These are phyloP conservation scores for Pythium dissimile DNA, from an alignment of 352 stramenopile genomes.

Conservation along the genomic window DNA sequence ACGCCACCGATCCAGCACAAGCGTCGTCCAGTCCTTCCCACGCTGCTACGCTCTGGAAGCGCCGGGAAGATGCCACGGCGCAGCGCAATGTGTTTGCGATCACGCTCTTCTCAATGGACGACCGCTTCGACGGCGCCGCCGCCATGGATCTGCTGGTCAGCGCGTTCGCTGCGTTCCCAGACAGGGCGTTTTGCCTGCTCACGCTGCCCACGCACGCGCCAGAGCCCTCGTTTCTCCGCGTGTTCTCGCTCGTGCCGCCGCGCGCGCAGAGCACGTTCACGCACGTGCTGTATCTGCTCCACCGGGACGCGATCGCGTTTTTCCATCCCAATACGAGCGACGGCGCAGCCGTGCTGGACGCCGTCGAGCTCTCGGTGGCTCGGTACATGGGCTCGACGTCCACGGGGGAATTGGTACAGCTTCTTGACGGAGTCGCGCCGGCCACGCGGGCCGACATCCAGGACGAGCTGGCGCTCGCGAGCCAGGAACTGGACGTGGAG, in stretches of 20 bases:
- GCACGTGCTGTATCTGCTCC: conserved; percentile 33
- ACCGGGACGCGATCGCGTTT: conserved; percentile 33
- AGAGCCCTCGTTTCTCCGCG: conserved; percentile 24
- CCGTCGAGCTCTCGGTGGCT: conserved; percentile 17
- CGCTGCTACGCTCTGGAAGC: conserved; percentile 10
- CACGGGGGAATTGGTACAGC: not conserved
- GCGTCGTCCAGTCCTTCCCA: too few relatives aligned
- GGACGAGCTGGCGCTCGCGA: conserved; percentile 18
- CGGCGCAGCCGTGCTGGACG: conserved; percentile 9
- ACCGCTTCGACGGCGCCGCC: conserved; percentile 19
- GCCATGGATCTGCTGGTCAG: conserved; percentile 25
- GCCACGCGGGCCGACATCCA: conserved; percentile 7
- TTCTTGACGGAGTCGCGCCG: conserved; percentile 6
- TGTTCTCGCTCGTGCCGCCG: conserved; percentile 30
- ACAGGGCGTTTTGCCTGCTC: conserved; percentile 30
- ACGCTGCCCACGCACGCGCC: conserved; percentile 25
- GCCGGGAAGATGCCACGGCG: conserved; percentile 16
- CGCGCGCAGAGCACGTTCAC: conserved; percentile 27
- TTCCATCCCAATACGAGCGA: conserved; percentile 22
- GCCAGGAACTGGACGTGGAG: conserved; percentile 32
- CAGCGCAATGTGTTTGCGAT: conserved; percentile 32
- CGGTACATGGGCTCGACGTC: not conserved
- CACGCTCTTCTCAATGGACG: conserved; percentile 35
- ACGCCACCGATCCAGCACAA: not conserved
- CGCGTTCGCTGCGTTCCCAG: conserved; percentile 31